Percentiles rank a stretch among this genome's conserved stretches.
Evolutionary conservation across 192 early-diverging fungal species (phyloP).

Genomic region (Pilaira anomala): DNA sequence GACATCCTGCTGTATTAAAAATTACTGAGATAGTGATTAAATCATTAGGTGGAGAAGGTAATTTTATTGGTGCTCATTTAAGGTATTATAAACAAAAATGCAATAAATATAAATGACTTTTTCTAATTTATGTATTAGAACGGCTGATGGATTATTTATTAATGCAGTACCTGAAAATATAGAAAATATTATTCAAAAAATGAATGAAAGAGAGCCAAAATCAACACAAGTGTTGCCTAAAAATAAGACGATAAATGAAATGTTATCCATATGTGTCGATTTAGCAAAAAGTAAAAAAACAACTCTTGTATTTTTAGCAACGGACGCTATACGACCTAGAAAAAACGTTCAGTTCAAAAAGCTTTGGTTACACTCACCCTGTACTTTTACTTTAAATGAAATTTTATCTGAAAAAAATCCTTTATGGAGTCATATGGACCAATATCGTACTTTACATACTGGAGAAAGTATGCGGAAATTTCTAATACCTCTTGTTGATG

Average conservation of each 20-base stretch:
- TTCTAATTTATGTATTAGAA: conserved; percentile 18
- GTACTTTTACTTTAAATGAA: conserved; percentile 46
- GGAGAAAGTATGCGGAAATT: conserved; percentile 25
- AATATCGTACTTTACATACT: conserved; percentile 11
- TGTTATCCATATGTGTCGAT: neutral
- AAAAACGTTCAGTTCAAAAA: conserved; percentile 35
- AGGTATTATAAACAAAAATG: conserved; percentile 16
- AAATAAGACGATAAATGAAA: neutral
- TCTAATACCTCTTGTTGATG: conserved; percentile 33
- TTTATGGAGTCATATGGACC: conserved; percentile 19
- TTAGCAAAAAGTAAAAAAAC: conserved; percentile 9
- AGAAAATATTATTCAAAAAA: conserved; percentile 10
- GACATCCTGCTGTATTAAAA: conserved; percentile 27
- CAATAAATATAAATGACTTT: neutral
- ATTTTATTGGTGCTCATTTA: conserved; percentile 36
- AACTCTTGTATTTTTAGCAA: conserved; percentile 49
- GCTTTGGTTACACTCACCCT: conserved; percentile 41
- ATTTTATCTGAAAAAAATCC: conserved; percentile 27
- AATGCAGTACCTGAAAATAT: conserved; percentile 29
- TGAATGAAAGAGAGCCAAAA: conserved; percentile 10
- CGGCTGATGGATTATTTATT: conserved; percentile 32
- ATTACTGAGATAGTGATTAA: conserved; percentile 22
- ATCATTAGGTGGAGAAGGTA: conserved; percentile 26
- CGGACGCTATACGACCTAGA: conserved; percentile 41
- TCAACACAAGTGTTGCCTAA: neutral